Evolutionary conservation across 1,284 basidiomycete species (phyloP), one percentile per base, ranked within the genome.

Genomic region (Schizopora paradoxa): DNA sequence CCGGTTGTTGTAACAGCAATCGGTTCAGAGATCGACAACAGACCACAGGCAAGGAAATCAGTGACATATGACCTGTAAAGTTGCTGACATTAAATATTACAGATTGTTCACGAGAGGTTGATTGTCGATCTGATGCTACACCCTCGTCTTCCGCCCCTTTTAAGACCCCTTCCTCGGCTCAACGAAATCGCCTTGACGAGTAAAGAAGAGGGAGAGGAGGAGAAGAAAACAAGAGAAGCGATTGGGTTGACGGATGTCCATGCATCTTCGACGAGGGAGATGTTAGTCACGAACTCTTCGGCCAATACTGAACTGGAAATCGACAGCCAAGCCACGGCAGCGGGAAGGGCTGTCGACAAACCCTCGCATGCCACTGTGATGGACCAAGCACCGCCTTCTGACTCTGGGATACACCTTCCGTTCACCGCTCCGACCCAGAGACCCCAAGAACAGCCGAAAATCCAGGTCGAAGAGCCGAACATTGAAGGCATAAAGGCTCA

Each of bases 101-200:
- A 45, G 43, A 13, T 19, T 10, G n/a, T n/a, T 2, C 18, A 25
- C 10, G 8, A 21, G 10, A 8, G 39, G 21, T 19, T 18, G 25
- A 65, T 72, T 41, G 54, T 84, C 41, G 83, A 88, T 47, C 66
- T 82, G 10, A 66, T 88, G 13, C 61, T 91, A 11, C 82, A 91
- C 49, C 84, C 88, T 28, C 79, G 87, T 7, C 69, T 87, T 11
- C 82, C 88, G 1, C 83, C 87, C 2, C 65, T 88, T 10, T 68
- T 90, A 33, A 75, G 85, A 38, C 74, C 74, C 2, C 66, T 86
- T 47, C 82, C 84, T n/a, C 69, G 74, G 37, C 58, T 82, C 13
- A 82, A 85, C 52, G 62, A 69, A 3, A 56, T 87, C 10, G 72
- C 77, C 7, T 66, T 87, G 18, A 79, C 76, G 52, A 70, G 69